Percentiles rank a stretch among this genome's conserved stretches.
These are phyloP conservation scores for Sanghuangporus baumii DNA, from an alignment of 1,284 basidiomycete species.

Conservation along the genomic window DNA sequence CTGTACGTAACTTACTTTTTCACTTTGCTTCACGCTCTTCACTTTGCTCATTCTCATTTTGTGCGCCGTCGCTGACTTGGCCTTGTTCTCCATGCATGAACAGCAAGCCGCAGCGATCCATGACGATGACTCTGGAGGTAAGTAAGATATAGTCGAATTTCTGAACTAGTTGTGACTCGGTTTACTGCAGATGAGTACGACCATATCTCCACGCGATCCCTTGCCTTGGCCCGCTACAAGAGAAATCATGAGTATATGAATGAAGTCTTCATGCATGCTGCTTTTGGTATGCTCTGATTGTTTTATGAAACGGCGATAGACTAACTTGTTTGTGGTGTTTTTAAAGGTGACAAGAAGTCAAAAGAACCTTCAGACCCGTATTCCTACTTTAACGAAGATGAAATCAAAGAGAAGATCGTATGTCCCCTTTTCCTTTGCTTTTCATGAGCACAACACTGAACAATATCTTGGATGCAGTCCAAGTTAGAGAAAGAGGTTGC, in stretches of 20 bases:
- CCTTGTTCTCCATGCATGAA: slow-evolving; percentile 26
- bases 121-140: slow-evolving; percentile 68
- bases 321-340: not conserved
- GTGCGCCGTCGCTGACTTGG: slow-evolving; percentile 11
- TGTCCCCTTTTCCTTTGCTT: slow-evolving; percentile 23
- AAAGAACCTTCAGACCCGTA: slow-evolving; percentile 40
- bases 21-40: slow-evolving; percentile 8
- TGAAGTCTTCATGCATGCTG: slow-evolving; percentile 68
- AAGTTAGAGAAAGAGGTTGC: slow-evolving; percentile 21
- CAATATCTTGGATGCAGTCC: slow-evolving; percentile 3
- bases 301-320: not conserved
- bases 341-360: slow-evolving; percentile 40
- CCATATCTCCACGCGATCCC: slow-evolving; percentile 60
- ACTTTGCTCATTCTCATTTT: not conserved
- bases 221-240: slow-evolving; percentile 65
- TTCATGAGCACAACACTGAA: not conserved
- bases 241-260: slow-evolving; percentile 80
- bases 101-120: slow-evolving; percentile 39
- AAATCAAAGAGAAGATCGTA: slow-evolving; percentile 56
- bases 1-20: not conserved
- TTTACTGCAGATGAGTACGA: slow-evolving; percentile 55
- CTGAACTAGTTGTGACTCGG: not conserved
- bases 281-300: slow-evolving; percentile 43
- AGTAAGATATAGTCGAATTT: slow-evolving; percentile 16
- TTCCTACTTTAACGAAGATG: slow-evolving; percentile 52